Evolutionary conservation across 176 grass and related monocot species (phyloP).

Genomic region (Bonia amplexicaulis): DNA sequence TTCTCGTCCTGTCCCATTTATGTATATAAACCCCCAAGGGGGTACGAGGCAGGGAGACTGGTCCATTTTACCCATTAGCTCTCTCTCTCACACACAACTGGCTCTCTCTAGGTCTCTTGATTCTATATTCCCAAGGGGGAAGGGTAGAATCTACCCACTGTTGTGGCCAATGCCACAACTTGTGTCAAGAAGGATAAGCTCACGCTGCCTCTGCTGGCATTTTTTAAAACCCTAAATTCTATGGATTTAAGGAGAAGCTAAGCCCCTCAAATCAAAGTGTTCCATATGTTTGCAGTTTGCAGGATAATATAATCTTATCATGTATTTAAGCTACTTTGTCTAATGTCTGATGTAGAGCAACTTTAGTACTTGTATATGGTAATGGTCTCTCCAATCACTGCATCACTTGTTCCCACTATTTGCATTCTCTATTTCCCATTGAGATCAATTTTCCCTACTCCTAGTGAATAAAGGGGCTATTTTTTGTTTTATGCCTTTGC

Average conservation of each 20-base stretch:
- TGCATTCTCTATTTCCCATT: not conserved
- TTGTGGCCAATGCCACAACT: too few species aligned
- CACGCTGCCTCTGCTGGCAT: not conserved
- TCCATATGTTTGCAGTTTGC: slow-evolving; percentile 1
- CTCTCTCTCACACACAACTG: too few species aligned
- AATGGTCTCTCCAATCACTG: not conserved
- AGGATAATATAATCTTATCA: not conserved
- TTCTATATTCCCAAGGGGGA: too few species aligned
- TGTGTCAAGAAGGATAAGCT: not conserved
- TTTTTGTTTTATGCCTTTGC: not conserved
- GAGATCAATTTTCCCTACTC: not conserved
- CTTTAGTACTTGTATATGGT: not conserved
- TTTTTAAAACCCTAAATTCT: not conserved
- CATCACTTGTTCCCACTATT: not conserved
- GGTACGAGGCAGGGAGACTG: too few species aligned
- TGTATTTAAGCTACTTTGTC: slow-evolving; percentile 10
- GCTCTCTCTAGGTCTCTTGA: too few species aligned
- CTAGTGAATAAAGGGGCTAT: not conserved
- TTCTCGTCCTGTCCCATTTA: too few species aligned
- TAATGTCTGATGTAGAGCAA: not conserved
- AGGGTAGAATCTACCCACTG: too few species aligned
- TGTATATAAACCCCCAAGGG: too few species aligned
- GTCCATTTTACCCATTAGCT: too few species aligned
- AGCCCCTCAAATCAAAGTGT: not conserved
- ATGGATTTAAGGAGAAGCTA: not conserved